These are phyloP conservation scores for Scolecobasidium constrictum DNA, from an alignment of 2,329 filamentous ascomycete genomes.

Conservation along the genomic window DNA sequence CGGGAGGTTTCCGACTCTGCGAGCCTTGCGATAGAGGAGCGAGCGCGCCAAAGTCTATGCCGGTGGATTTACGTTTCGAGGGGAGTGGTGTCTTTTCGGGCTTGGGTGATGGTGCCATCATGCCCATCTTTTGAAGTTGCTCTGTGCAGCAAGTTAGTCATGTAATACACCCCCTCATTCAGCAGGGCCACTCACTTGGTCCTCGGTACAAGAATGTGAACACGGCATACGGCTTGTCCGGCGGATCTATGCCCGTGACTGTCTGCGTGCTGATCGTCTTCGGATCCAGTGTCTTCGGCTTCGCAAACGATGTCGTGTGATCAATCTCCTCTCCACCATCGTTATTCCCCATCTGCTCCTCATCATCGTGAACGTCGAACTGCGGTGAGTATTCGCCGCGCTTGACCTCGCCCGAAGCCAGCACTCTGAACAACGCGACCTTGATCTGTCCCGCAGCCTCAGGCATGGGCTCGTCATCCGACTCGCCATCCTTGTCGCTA, in stretches of 20 bases:
- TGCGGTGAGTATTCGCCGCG: slow-evolving; percentile 96
- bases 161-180: too few species aligned
- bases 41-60: slow-evolving; percentile 75
- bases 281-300: slow-evolving; percentile 89
- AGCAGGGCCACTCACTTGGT: slow-evolving; percentile 72
- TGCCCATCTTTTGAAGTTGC: slow-evolving; percentile 94
- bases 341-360: slow-evolving; percentile 49
- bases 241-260: slow-evolving; percentile 94
- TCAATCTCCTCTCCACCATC: slow-evolving; percentile 74
- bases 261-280: slow-evolving; percentile 98
- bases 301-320: slow-evolving; percentile 95
- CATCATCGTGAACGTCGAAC: slow-evolving; percentile 92
- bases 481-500: slow-evolving; percentile 54
- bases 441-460: slow-evolving; percentile 98
- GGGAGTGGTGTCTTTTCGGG: slow-evolving; percentile 48
- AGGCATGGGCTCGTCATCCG: slow-evolving; percentile 73
- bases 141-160: slow-evolving; percentile 39
- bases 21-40: slow-evolving; percentile 53
- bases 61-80: slow-evolving; percentile 69
- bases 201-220: slow-evolving; percentile 98
- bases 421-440: slow-evolving; percentile 87
- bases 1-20: not conserved
- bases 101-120: slow-evolving; percentile 59
- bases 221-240: slow-evolving; percentile 88
- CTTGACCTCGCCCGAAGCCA: slow-evolving; percentile 95